Evolutionary conservation across 768 basidiomycete species (phyloP).

Genomic region (Suillus sp.): DNA sequence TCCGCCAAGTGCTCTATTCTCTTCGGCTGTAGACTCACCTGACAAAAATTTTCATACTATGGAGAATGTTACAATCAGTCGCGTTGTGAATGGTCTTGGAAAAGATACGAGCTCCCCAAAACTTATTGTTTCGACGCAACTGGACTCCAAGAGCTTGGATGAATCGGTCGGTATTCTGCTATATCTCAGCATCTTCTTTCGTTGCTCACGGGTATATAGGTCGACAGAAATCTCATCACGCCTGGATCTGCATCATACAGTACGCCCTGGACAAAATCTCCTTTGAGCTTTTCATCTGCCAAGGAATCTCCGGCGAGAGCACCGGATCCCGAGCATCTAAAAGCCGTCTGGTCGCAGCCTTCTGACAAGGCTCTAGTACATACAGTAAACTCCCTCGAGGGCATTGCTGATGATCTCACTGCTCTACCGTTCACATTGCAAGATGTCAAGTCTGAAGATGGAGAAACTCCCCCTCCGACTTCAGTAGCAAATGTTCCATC

Average conservation of each 20-base stretch:
- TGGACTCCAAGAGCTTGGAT: conserved; percentile 55
- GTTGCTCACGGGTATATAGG: conserved; percentile 32
- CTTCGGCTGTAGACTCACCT: conserved; percentile 21
- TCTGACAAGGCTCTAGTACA: conserved; percentile 68
- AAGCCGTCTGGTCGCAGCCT: conserved; percentile 82
- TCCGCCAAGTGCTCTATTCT: conserved; percentile 29
- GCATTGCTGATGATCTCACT: conserved; percentile 81
- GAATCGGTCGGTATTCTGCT: conserved; percentile 48
- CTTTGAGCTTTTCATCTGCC: conserved; percentile 47
- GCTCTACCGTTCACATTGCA: conserved; percentile 78
- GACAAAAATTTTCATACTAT: conserved; percentile 11
- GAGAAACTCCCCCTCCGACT: conserved; percentile 73
- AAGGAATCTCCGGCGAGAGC: conserved; percentile 71
- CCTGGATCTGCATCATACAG: conserved; percentile 42
- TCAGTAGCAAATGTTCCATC: conserved; percentile 53
- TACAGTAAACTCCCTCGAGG: conserved; percentile 78
- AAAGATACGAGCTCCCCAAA: conserved; percentile 19
- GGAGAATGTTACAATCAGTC: conserved; percentile 17
- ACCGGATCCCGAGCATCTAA: conserved; percentile 83
- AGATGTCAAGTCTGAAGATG: conserved; percentile 86
- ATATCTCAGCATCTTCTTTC: conserved; percentile 8
- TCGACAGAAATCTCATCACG: conserved; percentile 48
- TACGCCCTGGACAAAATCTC: conserved; percentile 55
- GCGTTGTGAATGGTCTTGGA: conserved; percentile 16
- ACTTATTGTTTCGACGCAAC: conserved; percentile 29